Evolutionary conservation across 1,284 basidiomycete genomes (phyloP).

Genomic region (Tylopilus sp.): DNA sequence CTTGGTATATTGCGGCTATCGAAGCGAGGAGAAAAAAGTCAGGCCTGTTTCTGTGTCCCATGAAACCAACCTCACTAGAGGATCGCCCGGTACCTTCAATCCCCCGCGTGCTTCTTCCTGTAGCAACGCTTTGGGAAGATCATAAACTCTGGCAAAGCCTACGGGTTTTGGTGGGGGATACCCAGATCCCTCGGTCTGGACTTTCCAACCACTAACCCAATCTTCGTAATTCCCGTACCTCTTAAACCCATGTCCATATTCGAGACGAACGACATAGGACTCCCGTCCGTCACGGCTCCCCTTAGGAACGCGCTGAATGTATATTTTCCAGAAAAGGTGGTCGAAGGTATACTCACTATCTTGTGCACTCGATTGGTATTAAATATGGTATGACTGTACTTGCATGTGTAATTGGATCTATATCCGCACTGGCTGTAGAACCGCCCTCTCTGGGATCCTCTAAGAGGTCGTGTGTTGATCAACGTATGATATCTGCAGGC

Average conservation of each 20-base stretch:
- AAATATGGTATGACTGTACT: constrained; percentile 20
- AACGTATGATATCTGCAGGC: constrained; percentile 14
- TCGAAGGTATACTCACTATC: constrained; percentile 6
- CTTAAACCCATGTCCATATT: constrained; percentile 16
- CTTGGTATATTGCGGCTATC: constrained; percentile 8
- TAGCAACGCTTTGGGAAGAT: constrained; percentile 14
- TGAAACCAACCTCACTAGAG: constrained; percentile 2
- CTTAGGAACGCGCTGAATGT: neutral
- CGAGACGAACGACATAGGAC: constrained; percentile 8
- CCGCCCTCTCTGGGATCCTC: constrained; percentile 3
- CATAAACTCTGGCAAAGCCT: neutral
- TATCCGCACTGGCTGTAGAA: constrained; percentile 15
- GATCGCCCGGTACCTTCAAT: constrained; percentile 5
- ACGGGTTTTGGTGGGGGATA: neutral
- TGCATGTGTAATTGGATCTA: constrained; percentile 5
- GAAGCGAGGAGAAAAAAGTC: neutral
- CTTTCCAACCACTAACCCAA: constrained; percentile 11
- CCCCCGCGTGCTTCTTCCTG: constrained; percentile 7
- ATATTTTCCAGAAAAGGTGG: neutral
- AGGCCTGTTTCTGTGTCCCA: neutral
- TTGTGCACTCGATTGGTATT: constrained; percentile 14
- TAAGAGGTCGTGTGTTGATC: constrained; percentile 11
- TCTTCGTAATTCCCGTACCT: constrained; percentile 13
- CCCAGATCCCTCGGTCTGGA: neutral
- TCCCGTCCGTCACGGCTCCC: constrained; percentile 3